phyloP scores from a whole-genome alignment of 371 early-diverging fungal species.

The Actinomortierella ambigua region DNA sequence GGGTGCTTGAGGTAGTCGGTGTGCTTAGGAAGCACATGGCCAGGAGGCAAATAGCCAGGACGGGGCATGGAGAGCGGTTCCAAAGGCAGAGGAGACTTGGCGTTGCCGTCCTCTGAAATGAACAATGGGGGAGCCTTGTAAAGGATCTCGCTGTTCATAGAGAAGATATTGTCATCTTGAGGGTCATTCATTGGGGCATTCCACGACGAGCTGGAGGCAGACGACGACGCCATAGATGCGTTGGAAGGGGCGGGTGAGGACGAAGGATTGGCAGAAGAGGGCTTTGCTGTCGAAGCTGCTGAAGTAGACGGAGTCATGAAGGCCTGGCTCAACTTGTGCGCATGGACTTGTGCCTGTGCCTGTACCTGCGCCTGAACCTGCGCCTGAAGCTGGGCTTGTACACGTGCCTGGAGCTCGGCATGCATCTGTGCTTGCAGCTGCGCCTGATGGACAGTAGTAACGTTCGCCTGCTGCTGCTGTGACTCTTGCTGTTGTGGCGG shows the following conservation, averaged over 20 bases:
- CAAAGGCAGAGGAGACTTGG: conserved; percentile 3
- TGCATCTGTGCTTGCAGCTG: no score
- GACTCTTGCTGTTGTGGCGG: conserved; percentile 1
- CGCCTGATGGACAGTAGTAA: no score
- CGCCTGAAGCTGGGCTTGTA: no score
- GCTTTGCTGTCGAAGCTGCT: no score
- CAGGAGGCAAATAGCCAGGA: conserved; percentile 18
- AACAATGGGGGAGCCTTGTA: conserved; percentile 31
- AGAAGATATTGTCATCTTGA: conserved; percentile 22
- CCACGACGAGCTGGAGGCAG: conserved; percentile 1
- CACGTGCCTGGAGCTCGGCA: no score
- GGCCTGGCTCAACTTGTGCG: no score
- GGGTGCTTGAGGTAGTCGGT: conserved; percentile 38
- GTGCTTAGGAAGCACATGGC: conserved; percentile 17
- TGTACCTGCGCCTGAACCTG: no score
- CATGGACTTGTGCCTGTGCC: no score
- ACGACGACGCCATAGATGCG: no score
- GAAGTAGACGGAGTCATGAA: no score
- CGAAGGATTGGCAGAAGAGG: no score
- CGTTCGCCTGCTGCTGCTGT: neutral
- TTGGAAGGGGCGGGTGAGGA: no score
- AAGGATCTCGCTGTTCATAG: conserved; percentile 29
- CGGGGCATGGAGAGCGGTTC: conserved; percentile 16
- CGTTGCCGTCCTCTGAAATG: conserved; percentile 10
- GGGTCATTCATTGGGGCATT: conserved; percentile 8